These are phyloP conservation scores for Alisma plantagoaquatica DNA, from an alignment of 106 monocot genomes.

Conservation along the genomic window DNA sequence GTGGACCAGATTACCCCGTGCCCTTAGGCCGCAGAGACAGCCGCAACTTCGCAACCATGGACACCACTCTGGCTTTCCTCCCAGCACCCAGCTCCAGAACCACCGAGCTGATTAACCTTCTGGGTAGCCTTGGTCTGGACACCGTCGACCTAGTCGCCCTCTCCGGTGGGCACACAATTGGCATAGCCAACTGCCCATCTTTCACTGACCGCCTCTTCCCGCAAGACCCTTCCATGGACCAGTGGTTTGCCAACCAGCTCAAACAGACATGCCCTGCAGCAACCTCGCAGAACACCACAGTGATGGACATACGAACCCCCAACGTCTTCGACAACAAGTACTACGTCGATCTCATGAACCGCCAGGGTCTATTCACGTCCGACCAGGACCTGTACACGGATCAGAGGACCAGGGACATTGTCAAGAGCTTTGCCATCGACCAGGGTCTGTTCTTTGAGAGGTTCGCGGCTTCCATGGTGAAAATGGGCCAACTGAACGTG, in stretches of 20 bases:
- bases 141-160: slow-evolving; percentile 39
- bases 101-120: slow-evolving; percentile 17
- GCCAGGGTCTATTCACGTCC: slow-evolving; percentile 47
- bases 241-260: too few species aligned
- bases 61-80: slow-evolving; percentile 17
- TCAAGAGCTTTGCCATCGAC: slow-evolving; percentile 18
- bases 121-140: slow-evolving; percentile 24
- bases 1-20: slow-evolving; percentile 29
- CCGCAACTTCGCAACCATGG: slow-evolving; percentile 16
- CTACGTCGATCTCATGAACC: too few species aligned
- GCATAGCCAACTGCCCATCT: slow-evolving; percentile 44
- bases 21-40: slow-evolving; percentile 45
- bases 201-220: slow-evolving; percentile 33
- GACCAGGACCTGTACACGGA: slow-evolving; percentile 37
- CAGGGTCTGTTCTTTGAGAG: slow-evolving; percentile 29
- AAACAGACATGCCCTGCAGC: slow-evolving; percentile 18
- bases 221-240: slow-evolving; percentile 24
- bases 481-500: slow-evolving; percentile 38
- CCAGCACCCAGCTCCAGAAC: slow-evolving; percentile 27
- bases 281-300: slow-evolving; percentile 23
- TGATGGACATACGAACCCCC: slow-evolving; percentile 12
- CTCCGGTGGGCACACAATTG: slow-evolving; percentile 57
- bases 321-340: too few species aligned
- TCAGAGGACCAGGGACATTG: slow-evolving; percentile 15
- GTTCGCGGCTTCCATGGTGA: slow-evolving; percentile 31